Conservation (phyloP, 441 rosid genomes). For the Pelargonium citronellum region DNA sequence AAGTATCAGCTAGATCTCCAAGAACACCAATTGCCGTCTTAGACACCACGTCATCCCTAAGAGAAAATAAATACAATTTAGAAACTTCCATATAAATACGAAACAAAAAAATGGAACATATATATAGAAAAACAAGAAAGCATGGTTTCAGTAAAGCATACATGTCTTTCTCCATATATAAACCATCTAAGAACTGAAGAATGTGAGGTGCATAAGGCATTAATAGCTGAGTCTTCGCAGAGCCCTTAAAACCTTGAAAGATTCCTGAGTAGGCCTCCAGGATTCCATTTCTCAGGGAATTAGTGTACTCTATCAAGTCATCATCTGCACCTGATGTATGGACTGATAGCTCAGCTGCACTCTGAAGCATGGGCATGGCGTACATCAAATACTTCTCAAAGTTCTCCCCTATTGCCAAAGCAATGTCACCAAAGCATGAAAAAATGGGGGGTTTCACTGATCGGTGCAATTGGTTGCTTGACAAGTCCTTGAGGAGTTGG, state of each 20-base stretch:
- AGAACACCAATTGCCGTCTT: constrained; percentile 71
- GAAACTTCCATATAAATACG: background rate
- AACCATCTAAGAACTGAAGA: constrained; percentile 62
- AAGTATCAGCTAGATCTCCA: constrained; percentile 70
- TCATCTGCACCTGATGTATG: constrained; percentile 53
- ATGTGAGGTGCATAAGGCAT: constrained; percentile 59
- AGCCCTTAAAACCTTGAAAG: constrained; percentile 65
- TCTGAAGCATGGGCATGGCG: constrained; percentile 70
- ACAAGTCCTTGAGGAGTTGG: constrained; percentile 65
- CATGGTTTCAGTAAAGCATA: constrained; percentile 24
- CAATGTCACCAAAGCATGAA: constrained; percentile 89
- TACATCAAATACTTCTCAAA: constrained; percentile 67
- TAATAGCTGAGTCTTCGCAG: constrained; percentile 60
- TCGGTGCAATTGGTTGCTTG: constrained; percentile 69
- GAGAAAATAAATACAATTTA: constrained; percentile 8
- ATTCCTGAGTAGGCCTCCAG: constrained; percentile 69
- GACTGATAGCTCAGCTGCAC: constrained; percentile 60
- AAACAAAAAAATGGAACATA: background rate
- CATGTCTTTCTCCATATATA: constrained; percentile 74
- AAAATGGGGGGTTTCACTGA: constrained; percentile 92
- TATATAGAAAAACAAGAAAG: background rate
- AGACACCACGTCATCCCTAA: constrained; percentile 62
- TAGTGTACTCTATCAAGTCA: constrained; percentile 62
- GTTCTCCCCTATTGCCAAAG: constrained; percentile 77
- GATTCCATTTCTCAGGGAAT: constrained; percentile 62